phyloP scores from a whole-genome alignment of 352 stramenopile species.

The Globisporangium nagaii region DNA sequence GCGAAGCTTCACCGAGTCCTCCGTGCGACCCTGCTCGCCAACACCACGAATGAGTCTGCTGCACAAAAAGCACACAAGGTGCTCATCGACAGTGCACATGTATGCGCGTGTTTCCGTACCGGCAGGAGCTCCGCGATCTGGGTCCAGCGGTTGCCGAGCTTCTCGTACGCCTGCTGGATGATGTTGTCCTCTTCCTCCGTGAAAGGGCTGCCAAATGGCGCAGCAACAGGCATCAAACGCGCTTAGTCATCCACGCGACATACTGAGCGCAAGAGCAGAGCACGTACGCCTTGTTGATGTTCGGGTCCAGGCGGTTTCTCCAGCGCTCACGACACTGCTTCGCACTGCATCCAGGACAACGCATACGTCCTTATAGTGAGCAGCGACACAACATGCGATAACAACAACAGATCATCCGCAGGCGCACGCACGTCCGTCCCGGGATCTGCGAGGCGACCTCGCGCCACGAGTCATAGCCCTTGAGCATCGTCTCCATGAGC shows the following conservation, averaged over 20 bases:
- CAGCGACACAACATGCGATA: not conserved
- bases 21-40: slow-evolving; percentile 68
- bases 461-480: slow-evolving; percentile 73
- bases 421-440: slow-evolving; percentile 44
- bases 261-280: not conserved
- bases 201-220: slow-evolving; percentile 32
- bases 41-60: no score
- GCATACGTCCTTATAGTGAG: not conserved
- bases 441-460: slow-evolving; percentile 65
- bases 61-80: no score
- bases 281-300: slow-evolving; percentile 83
- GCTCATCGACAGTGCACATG: no score
- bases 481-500: slow-evolving; percentile 80
- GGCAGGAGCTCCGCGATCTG: slow-evolving; percentile 79
- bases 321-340: slow-evolving; percentile 97
- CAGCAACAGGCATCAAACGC: not conserved
- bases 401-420: not conserved
- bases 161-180: slow-evolving; percentile 75
- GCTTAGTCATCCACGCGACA: not conserved
- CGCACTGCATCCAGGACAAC: slow-evolving; percentile 30
- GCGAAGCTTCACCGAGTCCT: slow-evolving; percentile 75
- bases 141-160: slow-evolving; percentile 85
- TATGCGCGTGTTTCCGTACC: slow-evolving; percentile 27
- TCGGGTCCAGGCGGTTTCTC: slow-evolving; percentile 95
- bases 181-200: slow-evolving; percentile 62